Percentiles rank a stretch among this genome's conserved stretches.
Conservation (phyloP, 202 grass and related monocot species). For the Dendrocalamus latiflorus region DNA sequence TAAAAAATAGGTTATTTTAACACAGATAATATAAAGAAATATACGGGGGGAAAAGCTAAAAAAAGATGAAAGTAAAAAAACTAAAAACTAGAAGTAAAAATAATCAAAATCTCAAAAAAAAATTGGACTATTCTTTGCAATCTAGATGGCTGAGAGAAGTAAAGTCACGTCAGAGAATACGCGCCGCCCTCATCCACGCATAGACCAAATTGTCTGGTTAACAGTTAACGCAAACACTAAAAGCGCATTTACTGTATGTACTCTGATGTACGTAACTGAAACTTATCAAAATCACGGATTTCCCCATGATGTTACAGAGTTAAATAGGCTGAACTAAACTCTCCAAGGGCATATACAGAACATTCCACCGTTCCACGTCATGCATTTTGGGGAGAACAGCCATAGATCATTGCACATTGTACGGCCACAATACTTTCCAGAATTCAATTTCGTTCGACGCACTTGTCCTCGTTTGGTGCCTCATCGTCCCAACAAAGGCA, state of each 20-base stretch:
- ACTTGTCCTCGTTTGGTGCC: not conserved
- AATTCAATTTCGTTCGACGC: conserved; percentile 25
- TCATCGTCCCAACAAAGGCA: not conserved
- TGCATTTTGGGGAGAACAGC: conserved; percentile 1
- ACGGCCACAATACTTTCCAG: not conserved
- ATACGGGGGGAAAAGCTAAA: too few relatives aligned
- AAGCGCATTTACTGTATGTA: not conserved
- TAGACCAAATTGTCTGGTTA: not conserved
- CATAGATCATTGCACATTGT: not conserved
- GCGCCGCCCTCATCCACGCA: not conserved
- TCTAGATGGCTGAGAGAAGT: too few relatives aligned
- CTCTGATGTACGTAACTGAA: not conserved
- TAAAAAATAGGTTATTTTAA: too few relatives aligned
- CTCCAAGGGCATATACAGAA: not conserved
- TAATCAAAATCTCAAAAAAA: too few relatives aligned
- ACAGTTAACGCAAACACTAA: not conserved
- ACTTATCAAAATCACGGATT: not conserved
- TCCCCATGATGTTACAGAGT: not conserved
- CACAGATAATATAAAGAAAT: too few relatives aligned
- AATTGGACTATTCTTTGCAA: too few relatives aligned
- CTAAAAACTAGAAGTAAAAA: too few relatives aligned
- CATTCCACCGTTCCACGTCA: not conserved
- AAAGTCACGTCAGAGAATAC: too few relatives aligned
- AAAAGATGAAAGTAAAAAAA: too few relatives aligned
- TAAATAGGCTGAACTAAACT: not conserved